phyloP scores from a whole-genome alignment of 768 basidiomycete species.

The Daedaleopsis sinensis region DNA sequence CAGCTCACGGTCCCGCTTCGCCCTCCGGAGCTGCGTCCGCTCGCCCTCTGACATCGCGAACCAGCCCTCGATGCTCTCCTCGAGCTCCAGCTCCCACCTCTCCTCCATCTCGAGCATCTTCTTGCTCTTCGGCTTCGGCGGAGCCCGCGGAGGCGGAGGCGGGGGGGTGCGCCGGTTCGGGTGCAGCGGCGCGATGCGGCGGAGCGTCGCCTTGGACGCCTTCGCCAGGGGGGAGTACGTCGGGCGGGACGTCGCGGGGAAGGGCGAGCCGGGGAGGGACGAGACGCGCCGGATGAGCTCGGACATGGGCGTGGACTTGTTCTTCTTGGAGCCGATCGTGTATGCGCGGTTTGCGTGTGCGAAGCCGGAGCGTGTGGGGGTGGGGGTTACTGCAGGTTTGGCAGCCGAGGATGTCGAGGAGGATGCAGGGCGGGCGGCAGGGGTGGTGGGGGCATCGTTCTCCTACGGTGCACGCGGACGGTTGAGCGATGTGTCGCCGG shows the following conservation, averaged over 20 bases:
- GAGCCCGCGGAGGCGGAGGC: constrained; percentile 69
- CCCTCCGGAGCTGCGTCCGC: constrained; percentile 49
- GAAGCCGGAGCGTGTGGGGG: constrained; percentile 10
- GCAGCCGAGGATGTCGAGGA: background rate
- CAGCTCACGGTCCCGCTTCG: constrained; percentile 66
- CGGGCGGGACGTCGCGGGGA: constrained; percentile 36
- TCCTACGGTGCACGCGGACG: background rate
- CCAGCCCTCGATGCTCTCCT: constrained; percentile 74
- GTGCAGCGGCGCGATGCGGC: constrained; percentile 76
- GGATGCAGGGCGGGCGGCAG: background rate
- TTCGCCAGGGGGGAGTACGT: constrained; percentile 70
- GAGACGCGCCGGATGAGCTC: constrained; percentile 77
- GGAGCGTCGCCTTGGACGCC: constrained; percentile 61
- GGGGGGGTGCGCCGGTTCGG: constrained; percentile 74
- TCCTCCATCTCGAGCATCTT: constrained; percentile 78
- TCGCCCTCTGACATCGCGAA: constrained; percentile 37
- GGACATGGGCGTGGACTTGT: constrained; percentile 66
- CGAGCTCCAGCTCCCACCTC: constrained; percentile 78
- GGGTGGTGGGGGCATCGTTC: constrained; percentile 8
- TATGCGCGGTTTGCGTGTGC: constrained; percentile 30
- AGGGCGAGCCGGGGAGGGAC: constrained; percentile 67
- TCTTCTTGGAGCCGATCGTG: constrained; percentile 52
- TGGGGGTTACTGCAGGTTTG: constrained; percentile 8
- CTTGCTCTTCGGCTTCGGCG: constrained; percentile 77
- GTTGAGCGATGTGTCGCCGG: background rate